Percentiles rank a stretch among this genome's conserved stretches.
phyloP scores from a whole-genome alignment of 140 eudicot species.

The Erigeron philadelphicus region DNA sequence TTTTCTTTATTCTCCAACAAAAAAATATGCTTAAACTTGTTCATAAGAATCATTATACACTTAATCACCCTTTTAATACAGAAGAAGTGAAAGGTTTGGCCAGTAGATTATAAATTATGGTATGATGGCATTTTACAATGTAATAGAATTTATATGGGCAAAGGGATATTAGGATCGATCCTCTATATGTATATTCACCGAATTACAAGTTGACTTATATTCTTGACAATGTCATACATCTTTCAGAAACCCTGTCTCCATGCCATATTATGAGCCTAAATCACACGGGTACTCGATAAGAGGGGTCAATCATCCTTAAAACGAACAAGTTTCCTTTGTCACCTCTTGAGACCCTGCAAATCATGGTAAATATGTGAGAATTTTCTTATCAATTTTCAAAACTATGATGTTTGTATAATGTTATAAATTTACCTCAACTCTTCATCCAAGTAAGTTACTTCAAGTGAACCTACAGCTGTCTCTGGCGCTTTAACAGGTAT shows the following conservation, averaged over 20 bases:
- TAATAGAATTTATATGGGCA: not conserved
- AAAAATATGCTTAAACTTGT: conserved; percentile 1
- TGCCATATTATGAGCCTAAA: not conserved
- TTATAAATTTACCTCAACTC: conserved; percentile 51
- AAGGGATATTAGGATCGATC: too few species aligned
- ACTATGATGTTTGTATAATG: not conserved
- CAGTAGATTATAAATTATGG: conserved; percentile 1
- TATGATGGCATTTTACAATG: not conserved
- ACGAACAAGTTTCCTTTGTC: conserved; percentile 80
- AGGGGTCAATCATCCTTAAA: conserved; percentile 68
- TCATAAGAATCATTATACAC: not conserved
- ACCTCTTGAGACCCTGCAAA: conserved; percentile 77
- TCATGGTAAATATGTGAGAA: conserved; percentile 6
- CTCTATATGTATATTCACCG: too few species aligned
- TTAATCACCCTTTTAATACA: not conserved
- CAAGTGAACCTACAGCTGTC: conserved; percentile 62
- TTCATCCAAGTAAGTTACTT: conserved; percentile 84
- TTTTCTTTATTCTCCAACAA: not conserved
- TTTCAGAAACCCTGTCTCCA: too few species aligned
- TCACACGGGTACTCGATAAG: conserved; percentile 51
- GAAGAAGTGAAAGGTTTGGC: conserved; percentile 10
- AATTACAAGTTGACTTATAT: too few species aligned
- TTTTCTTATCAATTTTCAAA: not conserved
- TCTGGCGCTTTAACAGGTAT: conserved; percentile 83
- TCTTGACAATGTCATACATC: too few species aligned